These are phyloP conservation scores for Solanum megistacrolobum DNA, from an alignment of 257 asterid species.

Conservation along the genomic window DNA sequence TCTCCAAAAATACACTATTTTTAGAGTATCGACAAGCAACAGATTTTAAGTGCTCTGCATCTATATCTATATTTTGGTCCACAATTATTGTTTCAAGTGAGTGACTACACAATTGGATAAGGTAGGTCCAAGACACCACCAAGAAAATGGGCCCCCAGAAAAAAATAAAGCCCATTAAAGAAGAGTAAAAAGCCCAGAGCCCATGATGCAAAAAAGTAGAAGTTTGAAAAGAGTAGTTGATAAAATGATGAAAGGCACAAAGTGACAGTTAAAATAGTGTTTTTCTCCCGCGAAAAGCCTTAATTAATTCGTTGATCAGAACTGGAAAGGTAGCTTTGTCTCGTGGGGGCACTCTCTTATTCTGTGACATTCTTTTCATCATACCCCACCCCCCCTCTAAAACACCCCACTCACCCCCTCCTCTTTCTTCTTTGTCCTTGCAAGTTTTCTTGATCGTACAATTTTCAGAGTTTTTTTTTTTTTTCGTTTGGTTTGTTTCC, in stretches of 20 bases:
- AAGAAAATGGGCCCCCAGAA: background rate
- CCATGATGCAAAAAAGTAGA: background rate
- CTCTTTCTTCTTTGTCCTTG: background rate
- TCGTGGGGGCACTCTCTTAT: slow-evolving; percentile 17
- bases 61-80: background rate
- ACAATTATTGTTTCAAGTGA: background rate
- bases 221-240: slow-evolving; percentile 5
- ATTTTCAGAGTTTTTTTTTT: background rate
- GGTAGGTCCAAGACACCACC: background rate
- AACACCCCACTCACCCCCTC: background rate
- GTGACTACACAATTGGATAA: background rate
- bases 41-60: background rate
- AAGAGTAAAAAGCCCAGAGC: background rate
- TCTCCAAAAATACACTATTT: background rate
- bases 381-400: background rate
- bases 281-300: slow-evolving; percentile 67
- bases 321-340: slow-evolving; percentile 51
- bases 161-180: background rate
- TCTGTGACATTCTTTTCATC: slow-evolving; percentile 9
- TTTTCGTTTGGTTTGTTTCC: background rate
- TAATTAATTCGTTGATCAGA: slow-evolving; percentile 29
- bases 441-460: slow-evolving; percentile 14
- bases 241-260: slow-evolving; percentile 60
- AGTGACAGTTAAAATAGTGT: slow-evolving; percentile 64
- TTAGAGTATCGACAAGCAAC: background rate